A percentile compares a stretch with the other conserved stretches of the same genome.
phyloP scores from a whole-genome alignment of 768 basidiomycete genomes.

The Leccinum aurantiacum region DNA sequence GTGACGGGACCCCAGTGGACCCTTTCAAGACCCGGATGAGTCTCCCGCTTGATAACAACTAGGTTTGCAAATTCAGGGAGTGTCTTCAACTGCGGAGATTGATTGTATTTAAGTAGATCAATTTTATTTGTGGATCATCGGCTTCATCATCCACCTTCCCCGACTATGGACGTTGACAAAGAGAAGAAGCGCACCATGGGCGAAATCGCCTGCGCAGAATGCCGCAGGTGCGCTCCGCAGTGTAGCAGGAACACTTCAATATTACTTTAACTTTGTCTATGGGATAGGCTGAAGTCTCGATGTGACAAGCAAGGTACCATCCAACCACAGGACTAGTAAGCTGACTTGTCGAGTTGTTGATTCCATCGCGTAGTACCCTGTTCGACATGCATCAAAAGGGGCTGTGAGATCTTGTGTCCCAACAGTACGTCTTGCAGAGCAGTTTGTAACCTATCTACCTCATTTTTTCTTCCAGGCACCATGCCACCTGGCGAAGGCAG shows the following conservation, averaged over 20 bases:
- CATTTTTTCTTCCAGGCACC: conserved; percentile 35
- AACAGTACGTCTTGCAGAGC: conserved; percentile 39
- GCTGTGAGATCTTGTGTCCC: conserved; percentile 47
- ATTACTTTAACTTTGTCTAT: neutral
- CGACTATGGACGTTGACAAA: conserved; percentile 17
- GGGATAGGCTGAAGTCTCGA: conserved; percentile 27
- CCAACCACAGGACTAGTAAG: neutral
- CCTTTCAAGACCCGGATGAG: neutral
- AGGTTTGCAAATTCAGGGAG: neutral
- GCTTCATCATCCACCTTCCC: neutral
- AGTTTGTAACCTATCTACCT: neutral
- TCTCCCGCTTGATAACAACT: neutral
- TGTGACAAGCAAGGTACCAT: conserved; percentile 27
- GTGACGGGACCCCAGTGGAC: neutral
- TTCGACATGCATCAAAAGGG: conserved; percentile 51
- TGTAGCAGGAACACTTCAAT: neutral
- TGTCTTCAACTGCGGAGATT: conserved; percentile 8
- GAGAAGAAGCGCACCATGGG: conserved; percentile 27
- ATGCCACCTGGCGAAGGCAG: conserved; percentile 57
- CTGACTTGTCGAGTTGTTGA: conserved; percentile 1
- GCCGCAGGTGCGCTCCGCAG: conserved; percentile 23
- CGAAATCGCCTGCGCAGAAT: conserved; percentile 35
- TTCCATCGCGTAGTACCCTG: conserved; percentile 23
- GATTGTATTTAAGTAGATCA: conserved; percentile 5
- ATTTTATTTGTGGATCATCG: neutral